Base-by-base conservation (phyloP, 2,329 filamentous ascomycete species). In the Hansfordia pulvinata region DNA sequence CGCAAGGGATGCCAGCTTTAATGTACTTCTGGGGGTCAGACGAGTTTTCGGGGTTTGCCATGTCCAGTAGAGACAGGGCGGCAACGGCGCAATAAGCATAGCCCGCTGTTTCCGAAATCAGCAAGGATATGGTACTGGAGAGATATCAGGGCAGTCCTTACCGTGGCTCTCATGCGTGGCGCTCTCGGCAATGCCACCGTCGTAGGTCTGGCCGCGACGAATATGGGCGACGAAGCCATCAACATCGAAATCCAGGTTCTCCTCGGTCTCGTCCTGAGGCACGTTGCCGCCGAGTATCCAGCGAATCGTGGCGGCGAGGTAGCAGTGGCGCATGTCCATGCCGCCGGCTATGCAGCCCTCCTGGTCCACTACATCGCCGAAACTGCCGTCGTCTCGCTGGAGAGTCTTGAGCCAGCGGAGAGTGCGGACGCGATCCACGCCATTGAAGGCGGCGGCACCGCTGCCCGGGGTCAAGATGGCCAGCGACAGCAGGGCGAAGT, bases 21-120 rank as follows among this genome's bases (percentile, higher is more conserved):
- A 58, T 33, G 26, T 58, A 40, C 8, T 46, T 42, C 13, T 44
- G 36, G 5, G 43, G 39, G 12, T 43, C 35, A 3, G 32, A n/a
- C 15, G 43, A 35, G 3, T 35, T 28, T 32, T 40, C 35, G 26
- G 42, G 43, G 28, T 56, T 47, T 2, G 78, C 62, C 8, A 73
- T 69, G 32, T 72, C 69, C n/a, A 94, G 61, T 26, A 94, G 69
- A 2, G 72, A 69, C 5, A 96, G 58, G 4, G 84, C 78, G 8
- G 72, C 75, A 28, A 94, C 67, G 6, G 78, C 85, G 50, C 85
- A 94, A 58, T 86, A 94, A 8, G 83, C 85, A 49, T 93, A 88
- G 12, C 90, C 90, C 39, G 83, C 81, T n/a, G n/a, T n/a, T n/a
- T n/a, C n/a, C n/a, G n/a, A n/a, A n/a, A n/a, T n/a, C n/a, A n/a